Evolutionary conservation across 2,329 filamentous ascomycete genomes (phyloP).

Genomic region (Ascochyta clinopodiicola): DNA sequence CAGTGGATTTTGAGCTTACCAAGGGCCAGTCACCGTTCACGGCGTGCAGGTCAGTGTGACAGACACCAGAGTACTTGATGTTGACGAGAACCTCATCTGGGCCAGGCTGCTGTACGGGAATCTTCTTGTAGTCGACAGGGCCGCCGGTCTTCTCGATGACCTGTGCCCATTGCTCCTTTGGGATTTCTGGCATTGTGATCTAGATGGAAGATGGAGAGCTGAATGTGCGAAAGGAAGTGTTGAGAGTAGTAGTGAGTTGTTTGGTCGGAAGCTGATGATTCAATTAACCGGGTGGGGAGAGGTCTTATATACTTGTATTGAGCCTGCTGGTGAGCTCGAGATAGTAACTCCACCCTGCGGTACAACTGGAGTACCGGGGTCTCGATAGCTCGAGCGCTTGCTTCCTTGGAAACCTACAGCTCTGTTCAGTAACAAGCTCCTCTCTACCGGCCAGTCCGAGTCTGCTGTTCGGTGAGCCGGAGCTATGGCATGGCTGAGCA

Average conservation of each 20-base stretch:
- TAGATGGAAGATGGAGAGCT: conserved; percentile 1
- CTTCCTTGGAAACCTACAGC: conserved; percentile 17
- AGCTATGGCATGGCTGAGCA: conserved; percentile 3
- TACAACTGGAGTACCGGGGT: conserved; percentile 14
- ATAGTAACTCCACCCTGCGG: conserved; percentile 20
- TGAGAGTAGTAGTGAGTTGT: conserved; percentile 10
- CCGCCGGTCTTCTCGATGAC: conserved; percentile 83
- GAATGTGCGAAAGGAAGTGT: not conserved
- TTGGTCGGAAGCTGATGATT: conserved; percentile 22
- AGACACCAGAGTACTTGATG: conserved; percentile 88
- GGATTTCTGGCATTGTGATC: conserved; percentile 64
- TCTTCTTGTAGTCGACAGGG: conserved; percentile 74
- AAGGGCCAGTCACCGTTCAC: conserved; percentile 92
- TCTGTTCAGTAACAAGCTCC: conserved; percentile 22
- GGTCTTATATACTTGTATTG: conserved; percentile 29
- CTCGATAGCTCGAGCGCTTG: conserved; percentile 16
- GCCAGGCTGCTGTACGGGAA: conserved; percentile 79
- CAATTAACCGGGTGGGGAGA: conserved; percentile 9
- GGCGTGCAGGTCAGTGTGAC: conserved; percentile 84
- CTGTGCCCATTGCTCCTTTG: conserved; percentile 88
- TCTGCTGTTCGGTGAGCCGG: conserved; percentile 35
- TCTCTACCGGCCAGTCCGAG: conserved; percentile 29
- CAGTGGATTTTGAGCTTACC: conserved; percentile 24
- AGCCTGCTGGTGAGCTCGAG: conserved; percentile 10
- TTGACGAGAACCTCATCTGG: conserved; percentile 92